phyloP scores from a whole-genome alignment of 2,329 filamentous ascomycete genomes.

The Simplicillium sp. region DNA sequence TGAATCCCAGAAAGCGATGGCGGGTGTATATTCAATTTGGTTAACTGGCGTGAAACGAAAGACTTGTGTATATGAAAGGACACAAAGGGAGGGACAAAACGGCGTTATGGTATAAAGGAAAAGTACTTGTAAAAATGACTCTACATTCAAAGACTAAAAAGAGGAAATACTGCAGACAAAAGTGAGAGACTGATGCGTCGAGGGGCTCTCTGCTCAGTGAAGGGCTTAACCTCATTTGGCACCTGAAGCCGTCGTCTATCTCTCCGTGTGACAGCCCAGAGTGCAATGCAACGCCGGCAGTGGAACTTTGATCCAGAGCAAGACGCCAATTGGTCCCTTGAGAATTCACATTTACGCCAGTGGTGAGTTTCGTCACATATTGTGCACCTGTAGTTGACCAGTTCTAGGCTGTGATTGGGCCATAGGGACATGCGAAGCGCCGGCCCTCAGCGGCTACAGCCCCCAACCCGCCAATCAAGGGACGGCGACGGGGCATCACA shows the following conservation, averaged over 20 bases:
- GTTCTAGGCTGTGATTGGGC: neutral
- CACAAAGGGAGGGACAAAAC: conserved; percentile 1
- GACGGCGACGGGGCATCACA: too few species aligned
- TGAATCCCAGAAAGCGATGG: conserved; percentile 6
- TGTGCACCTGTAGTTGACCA: neutral
- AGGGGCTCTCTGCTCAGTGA: neutral
- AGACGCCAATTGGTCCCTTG: neutral
- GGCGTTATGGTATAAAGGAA: neutral
- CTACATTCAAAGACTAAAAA: neutral
- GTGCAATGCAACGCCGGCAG: neutral
- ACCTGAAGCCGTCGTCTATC: neutral
- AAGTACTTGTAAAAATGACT: too few species aligned
- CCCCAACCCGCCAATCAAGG: too few species aligned
- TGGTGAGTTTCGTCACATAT: neutral
- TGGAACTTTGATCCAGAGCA: neutral
- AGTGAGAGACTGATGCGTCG: neutral
- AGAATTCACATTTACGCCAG: too few species aligned
- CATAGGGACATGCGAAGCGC: neutral
- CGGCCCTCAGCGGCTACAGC: neutral
- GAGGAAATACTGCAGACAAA: neutral
- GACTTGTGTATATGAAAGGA: conserved; percentile 1
- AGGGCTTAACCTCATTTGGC: neutral
- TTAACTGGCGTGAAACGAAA: neutral
- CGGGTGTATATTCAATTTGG: neutral
- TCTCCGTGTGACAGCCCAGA: neutral